Evolutionary conservation across 139 green algal species (phyloP), one percentile per base, ranked within the genome.

Genomic region (Micractinium sp.): DNA sequence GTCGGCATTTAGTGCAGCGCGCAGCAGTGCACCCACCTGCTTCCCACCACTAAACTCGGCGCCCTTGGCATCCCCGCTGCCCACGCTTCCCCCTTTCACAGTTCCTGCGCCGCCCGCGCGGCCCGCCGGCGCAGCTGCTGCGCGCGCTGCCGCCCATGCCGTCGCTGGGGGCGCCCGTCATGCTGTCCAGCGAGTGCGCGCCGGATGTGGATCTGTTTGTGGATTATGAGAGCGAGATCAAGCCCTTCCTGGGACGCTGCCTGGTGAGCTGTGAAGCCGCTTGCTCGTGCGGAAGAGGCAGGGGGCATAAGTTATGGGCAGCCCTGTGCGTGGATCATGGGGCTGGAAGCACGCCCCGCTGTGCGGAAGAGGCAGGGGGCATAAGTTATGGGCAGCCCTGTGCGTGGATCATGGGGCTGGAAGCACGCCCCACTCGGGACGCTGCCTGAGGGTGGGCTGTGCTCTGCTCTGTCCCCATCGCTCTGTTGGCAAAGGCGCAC

Each of bases 151-250:
- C 90, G 33, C 93, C 90, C 22, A 53, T 94, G 47, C 60, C 39
- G 3, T 35, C 81, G 3, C 81, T 92, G 29, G 71, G 87, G 33
- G 78, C 90, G 39, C 91, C 90, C 41, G 53, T 93, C 56, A 61
- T 90, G 80, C 67, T 79, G 38, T 82, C 19, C 33, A 33, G 41
- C 25, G 38, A 53, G 35, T 56, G 80, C 0, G 67, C 75, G 1
- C 78, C 61, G 0, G 69, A 90, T 36, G 93, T 97, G 35, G 91
- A 94, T 67, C 87, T 98, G 60, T 81, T 96, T 76, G 93, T 98
- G 29, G 93, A 97, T 74, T 97, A 93, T 82, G 75, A 91, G 5
- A 61, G 31, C 0, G 96, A 98, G 87, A 88, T 98, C 16, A 89
- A 93, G 87, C 95, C 94, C 0, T 82, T 88, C 86, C 84, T 98